Percentiles rank a stretch among this genome's conserved stretches.
Evolutionary conservation across 495 filamentous ascomycete genomes (phyloP).

Genomic region (Penicillium arizonense): DNA sequence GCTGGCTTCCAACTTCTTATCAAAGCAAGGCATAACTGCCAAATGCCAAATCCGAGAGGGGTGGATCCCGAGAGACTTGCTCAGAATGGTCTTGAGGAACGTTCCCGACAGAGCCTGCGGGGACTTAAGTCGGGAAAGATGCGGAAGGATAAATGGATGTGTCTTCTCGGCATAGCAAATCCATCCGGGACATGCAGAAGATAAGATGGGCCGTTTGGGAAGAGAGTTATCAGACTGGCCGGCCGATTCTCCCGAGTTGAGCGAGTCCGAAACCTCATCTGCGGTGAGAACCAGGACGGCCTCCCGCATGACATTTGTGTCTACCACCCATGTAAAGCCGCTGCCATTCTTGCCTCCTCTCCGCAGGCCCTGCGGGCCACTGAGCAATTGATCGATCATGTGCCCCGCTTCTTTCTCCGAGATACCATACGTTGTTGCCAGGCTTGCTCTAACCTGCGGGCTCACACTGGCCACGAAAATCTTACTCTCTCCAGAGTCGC

Average conservation of each 20-base stretch:
- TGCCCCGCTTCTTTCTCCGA: slow-evolving; percentile 69
- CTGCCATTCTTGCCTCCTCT: slow-evolving; percentile 67
- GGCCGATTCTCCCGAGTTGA: slow-evolving; percentile 21
- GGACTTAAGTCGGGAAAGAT: slow-evolving; percentile 87
- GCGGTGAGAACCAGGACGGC: slow-evolving; percentile 74
- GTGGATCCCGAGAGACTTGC: slow-evolving; percentile 63
- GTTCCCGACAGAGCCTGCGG: slow-evolving; percentile 91
- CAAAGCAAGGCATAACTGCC: slow-evolving; percentile 96
- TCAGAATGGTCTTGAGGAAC: slow-evolving; percentile 79
- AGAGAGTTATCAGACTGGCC: slow-evolving; percentile 16
- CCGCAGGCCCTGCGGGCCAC: slow-evolving; percentile 65
- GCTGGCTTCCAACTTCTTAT: slow-evolving; percentile 97
- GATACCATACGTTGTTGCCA: slow-evolving; percentile 77
- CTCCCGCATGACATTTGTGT: slow-evolving; percentile 79
- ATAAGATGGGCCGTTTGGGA: slow-evolving; percentile 72
- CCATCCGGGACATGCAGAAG: slow-evolving; percentile 94
- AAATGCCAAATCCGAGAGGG: slow-evolving; percentile 89
- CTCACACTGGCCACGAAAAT: slow-evolving; percentile 89
- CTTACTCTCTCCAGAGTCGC: slow-evolving; percentile 50
- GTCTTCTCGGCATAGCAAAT: slow-evolving; percentile 99
- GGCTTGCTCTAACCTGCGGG: slow-evolving; percentile 81
- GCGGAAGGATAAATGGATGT: slow-evolving; percentile 86
- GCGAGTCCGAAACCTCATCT: slow-evolving; percentile 65
- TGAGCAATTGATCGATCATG: slow-evolving; percentile 81
- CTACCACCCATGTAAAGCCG: slow-evolving; percentile 82